Base-by-base conservation (phyloP, 768 basidiomycete species). In the Infundibulicybe gibba region DNA sequence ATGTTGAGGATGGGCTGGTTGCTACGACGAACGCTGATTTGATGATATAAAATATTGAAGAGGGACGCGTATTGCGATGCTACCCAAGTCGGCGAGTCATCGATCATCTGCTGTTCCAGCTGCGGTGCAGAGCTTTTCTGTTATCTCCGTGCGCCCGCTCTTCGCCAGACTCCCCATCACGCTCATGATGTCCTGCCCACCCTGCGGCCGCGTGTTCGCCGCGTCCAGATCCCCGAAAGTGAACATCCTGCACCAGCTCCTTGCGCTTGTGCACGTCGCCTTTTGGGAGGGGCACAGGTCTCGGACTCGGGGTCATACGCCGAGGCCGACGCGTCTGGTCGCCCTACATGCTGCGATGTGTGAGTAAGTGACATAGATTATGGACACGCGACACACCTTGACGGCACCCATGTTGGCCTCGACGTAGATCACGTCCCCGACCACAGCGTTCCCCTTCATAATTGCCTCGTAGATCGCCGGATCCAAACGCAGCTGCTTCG, bases 121-220 rank as follows among this genome's bases (percentile, higher is more conserved):
- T n/a, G n/a, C n/a, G n/a, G n/a, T n/a, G n/a, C 95, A 75, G 43
- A 99, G 75, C 66, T 99, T 98, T 60, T 98, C 97, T 33, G 95
- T 98, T 4, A 99, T 87, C 63, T 98, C 97, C 12, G 95, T 98
- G 54, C 97, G 72, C 13, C 92, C 87, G 33, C 85, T 92, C 65
- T 93, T 95, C 52, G 97, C 90, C 13, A 98, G 74, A 48, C 75
- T 78, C 5, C 82, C 87, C 95, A 99, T 97, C 21, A 97, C 93
- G 61, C 87, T 90, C 94, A 97, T 97, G 64, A 98, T 97, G 56
- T 98, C 95, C 66, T 97, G 95, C 2, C 95, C 94, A 15, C 97
- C 90, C 60, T 90, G 92, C 11, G 95, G 95, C 20, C 93, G 80
- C 4, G 94, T 94, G 62, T 99, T 99, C 3, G 95, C 95, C 35